Evolutionary conservation across 2,329 filamentous ascomycete genomes (phyloP).

Genomic region (Ophiosphaerella narmari): DNA sequence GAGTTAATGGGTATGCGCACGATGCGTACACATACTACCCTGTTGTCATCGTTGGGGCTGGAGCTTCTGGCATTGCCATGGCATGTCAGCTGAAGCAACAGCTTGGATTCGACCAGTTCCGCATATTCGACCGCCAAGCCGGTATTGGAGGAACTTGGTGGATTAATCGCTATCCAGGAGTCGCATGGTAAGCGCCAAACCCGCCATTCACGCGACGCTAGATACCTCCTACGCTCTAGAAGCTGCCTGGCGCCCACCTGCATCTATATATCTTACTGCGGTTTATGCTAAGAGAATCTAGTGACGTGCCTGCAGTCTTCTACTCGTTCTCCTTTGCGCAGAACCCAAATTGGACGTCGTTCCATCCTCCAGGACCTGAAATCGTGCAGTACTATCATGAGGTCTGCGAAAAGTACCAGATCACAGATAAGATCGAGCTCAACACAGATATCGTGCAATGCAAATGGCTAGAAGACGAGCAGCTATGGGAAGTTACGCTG

Average conservation of each 20-base stretch:
- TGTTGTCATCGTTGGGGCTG: slow-evolving; percentile 63
- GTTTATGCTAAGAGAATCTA: slow-evolving; percentile 15
- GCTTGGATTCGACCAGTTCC: slow-evolving; percentile 63
- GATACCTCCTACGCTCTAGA: background rate
- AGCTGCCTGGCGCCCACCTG: background rate
- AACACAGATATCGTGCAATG: slow-evolving; percentile 61
- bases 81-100: slow-evolving; percentile 63
- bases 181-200: slow-evolving; percentile 34
- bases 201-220: background rate
- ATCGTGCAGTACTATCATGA: slow-evolving; percentile 58
- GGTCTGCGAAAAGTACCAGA: slow-evolving; percentile 58
- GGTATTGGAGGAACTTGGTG: slow-evolving; percentile 69
- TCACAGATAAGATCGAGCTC: slow-evolving; percentile 62
- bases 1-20: slow-evolving; percentile 45
- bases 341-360: slow-evolving; percentile 57
- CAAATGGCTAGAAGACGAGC: slow-evolving; percentile 58
- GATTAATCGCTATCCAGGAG: slow-evolving; percentile 62
- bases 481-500: slow-evolving; percentile 61
- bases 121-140: slow-evolving; percentile 63
- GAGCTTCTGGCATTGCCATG: slow-evolving; percentile 66
- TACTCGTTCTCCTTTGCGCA: slow-evolving; percentile 63
- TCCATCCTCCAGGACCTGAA: slow-evolving; percentile 56
- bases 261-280: background rate
- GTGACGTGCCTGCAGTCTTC: slow-evolving; percentile 57
- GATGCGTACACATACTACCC: slow-evolving; percentile 52